Evolutionary conservation across 2,329 filamentous ascomycete genomes (phyloP).

Genomic region (Lasiodiplodia sp.): DNA sequence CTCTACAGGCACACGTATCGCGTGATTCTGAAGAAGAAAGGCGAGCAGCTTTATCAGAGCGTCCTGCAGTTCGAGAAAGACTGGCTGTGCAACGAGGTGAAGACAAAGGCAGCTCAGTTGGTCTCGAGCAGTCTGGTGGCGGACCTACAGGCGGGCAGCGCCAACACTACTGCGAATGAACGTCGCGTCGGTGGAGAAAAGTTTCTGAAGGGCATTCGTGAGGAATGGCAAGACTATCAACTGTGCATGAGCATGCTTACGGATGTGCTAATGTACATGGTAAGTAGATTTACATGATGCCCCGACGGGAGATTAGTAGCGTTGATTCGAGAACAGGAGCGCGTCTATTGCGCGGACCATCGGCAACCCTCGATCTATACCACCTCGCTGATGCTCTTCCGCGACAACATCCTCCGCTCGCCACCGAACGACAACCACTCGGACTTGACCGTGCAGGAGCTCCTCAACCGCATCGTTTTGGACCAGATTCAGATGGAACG

Average conservation of each 20-base stretch:
- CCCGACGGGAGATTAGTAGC: background rate
- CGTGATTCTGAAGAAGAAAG: slow-evolving; percentile 88
- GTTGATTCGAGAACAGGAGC: slow-evolving; percentile 63
- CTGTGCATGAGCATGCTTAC: slow-evolving; percentile 96
- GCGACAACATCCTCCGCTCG: slow-evolving; percentile 80
- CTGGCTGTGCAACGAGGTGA: slow-evolving; percentile 80
- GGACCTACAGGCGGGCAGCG: slow-evolving; percentile 55
- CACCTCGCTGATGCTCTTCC: slow-evolving; percentile 84
- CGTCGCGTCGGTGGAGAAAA: slow-evolving; percentile 80
- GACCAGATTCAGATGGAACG: slow-evolving; percentile 94
- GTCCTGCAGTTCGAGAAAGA: slow-evolving; percentile 82
- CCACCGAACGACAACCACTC: slow-evolving; percentile 53
- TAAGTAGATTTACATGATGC: slow-evolving; percentile 43
- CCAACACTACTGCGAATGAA: slow-evolving; percentile 73
- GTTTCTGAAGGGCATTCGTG: slow-evolving; percentile 78
- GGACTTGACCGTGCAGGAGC: slow-evolving; percentile 67
- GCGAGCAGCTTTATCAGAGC: slow-evolving; percentile 78
- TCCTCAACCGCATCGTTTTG: slow-evolving; percentile 82
- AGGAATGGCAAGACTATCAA: slow-evolving; percentile 88
- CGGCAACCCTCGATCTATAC: slow-evolving; percentile 80
- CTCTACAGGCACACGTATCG: slow-evolving; percentile 94
- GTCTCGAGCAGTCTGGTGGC: slow-evolving; percentile 74
- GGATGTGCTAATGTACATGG: slow-evolving; percentile 96
- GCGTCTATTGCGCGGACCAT: slow-evolving; percentile 78
- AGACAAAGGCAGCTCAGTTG: slow-evolving; percentile 72